Evolutionary conservation across 441 rosid genomes (phyloP).

Genomic region (Jatropha podagrica): DNA sequence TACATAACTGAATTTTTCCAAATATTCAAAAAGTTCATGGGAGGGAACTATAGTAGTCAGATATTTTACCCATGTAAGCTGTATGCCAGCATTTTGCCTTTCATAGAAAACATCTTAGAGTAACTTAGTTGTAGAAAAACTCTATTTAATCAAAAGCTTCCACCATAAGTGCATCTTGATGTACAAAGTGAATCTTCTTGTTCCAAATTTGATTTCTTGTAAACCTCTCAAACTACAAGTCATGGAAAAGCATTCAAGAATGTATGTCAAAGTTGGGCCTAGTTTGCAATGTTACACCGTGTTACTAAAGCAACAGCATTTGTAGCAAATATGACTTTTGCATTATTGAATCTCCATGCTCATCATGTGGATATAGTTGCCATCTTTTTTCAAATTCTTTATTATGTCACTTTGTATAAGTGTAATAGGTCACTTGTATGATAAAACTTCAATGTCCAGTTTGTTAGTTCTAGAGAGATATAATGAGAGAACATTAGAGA

Average conservation of each 20-base stretch:
- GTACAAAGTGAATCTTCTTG: not conserved
- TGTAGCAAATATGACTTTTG: not conserved
- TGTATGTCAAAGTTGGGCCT: not conserved
- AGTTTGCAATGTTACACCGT: not conserved
- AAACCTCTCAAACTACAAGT: not conserved
- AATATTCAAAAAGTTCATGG: not conserved
- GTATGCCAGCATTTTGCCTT: not conserved
- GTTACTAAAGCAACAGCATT: not conserved
- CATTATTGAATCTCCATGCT: not conserved
- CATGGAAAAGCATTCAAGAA: not conserved
- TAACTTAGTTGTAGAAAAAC: not conserved
- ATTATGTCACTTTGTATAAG: not conserved
- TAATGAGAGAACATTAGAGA: not conserved
- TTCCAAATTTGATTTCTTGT: not conserved
- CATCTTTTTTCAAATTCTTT: not conserved
- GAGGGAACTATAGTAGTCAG: not conserved
- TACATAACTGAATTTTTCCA: not conserved
- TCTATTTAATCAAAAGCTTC: not conserved
- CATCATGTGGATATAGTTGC: not conserved
- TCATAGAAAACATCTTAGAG: not conserved
- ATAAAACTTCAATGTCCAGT: not conserved
- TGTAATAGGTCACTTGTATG: not conserved
- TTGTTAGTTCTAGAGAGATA: not conserved
- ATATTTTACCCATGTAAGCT: not conserved
- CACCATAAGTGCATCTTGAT: not conserved